Percentiles rank a stretch among this genome's conserved stretches.
These are phyloP conservation scores for Hypomyces rosellus DNA, from an alignment of 2,329 filamentous ascomycete species.

Conservation along the genomic window DNA sequence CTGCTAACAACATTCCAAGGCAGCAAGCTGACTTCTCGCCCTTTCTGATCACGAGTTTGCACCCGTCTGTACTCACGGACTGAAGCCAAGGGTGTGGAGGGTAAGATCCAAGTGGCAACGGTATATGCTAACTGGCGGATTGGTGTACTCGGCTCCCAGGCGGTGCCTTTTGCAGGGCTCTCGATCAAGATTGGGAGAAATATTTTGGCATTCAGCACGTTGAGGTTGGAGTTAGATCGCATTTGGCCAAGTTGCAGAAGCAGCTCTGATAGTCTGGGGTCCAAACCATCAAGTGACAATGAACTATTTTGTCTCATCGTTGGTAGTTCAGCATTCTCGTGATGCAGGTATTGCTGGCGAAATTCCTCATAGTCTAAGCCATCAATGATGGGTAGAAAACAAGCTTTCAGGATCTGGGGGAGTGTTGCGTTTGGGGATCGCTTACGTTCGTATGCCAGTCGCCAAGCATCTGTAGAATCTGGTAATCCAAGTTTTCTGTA, in stretches of 20 bases:
- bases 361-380: constrained; percentile 23
- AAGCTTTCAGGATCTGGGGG: constrained; percentile 24
- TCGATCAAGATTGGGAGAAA: constrained; percentile 62
- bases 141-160: constrained; percentile 48
- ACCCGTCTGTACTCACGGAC: constrained; percentile 34
- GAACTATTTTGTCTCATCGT: constrained; percentile 5
- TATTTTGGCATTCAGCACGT: constrained; percentile 33
- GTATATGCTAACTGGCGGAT: constrained; percentile 52
- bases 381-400: constrained; percentile 17
- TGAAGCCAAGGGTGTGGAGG: constrained; percentile 6
- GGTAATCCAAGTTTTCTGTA: constrained; percentile 37
- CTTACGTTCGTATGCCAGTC: constrained; percentile 32
- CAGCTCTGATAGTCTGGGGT: constrained; percentile 35
- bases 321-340: constrained; percentile 17
- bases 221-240: not conserved
- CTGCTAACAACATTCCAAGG: constrained; percentile 5
- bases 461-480: constrained; percentile 20
- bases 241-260: constrained; percentile 24
- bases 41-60: constrained; percentile 23
- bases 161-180: constrained; percentile 45
- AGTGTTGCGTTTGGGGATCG: constrained; percentile 22
- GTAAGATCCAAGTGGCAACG: constrained; percentile 27
- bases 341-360: constrained; percentile 25
- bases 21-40: constrained; percentile 19
- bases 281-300: constrained; percentile 21